These are phyloP conservation scores for Globisporangium nagaii DNA, from an alignment of 352 stramenopile species.

Conservation along the genomic window DNA sequence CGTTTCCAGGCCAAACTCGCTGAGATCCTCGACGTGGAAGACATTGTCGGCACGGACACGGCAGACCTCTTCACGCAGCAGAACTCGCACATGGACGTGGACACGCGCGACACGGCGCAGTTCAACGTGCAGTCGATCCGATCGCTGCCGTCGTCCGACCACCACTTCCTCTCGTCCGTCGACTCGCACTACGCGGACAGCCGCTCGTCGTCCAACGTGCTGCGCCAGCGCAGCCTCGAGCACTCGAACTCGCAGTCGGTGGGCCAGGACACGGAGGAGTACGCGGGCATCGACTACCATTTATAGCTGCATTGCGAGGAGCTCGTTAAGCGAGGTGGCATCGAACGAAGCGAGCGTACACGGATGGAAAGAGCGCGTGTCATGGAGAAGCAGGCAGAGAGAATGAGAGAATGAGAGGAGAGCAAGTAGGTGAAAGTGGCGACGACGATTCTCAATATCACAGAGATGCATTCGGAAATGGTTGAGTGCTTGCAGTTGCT, in stretches of 20 bases:
- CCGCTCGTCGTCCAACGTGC: slow-evolving; percentile 32
- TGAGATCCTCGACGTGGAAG: slow-evolving; percentile 79
- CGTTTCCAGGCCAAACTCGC: slow-evolving; percentile 86
- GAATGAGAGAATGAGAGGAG: too few relatives aligned
- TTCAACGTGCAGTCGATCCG: slow-evolving; percentile 64
- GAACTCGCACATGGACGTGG: slow-evolving; percentile 86
- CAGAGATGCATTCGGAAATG: too few relatives aligned
- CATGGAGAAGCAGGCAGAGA: too few relatives aligned
- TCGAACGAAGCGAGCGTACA: background rate
- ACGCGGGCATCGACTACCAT: slow-evolving; percentile 83
- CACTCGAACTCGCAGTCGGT: slow-evolving; percentile 55
- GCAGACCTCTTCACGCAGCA: slow-evolving; percentile 69
- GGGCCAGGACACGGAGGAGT: slow-evolving; percentile 77
- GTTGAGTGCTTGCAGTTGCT: too few relatives aligned
- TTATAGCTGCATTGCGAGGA: slow-evolving; percentile 34
- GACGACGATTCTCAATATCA: too few relatives aligned
- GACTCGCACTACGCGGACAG: slow-evolving; percentile 65
- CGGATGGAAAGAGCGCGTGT: too few relatives aligned
- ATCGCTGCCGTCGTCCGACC: slow-evolving; percentile 57
- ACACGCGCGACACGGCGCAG: slow-evolving; percentile 54
- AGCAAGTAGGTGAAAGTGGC: too few relatives aligned
- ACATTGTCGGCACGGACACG: slow-evolving; percentile 42
- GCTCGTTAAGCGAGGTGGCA: background rate
- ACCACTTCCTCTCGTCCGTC: slow-evolving; percentile 48
- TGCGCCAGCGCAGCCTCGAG: slow-evolving; percentile 55